Evolutionary conservation across 2,329 filamentous ascomycete genomes (phyloP), one percentile per base, ranked within the genome.

Genomic region (Raffaelea ambrosiae): DNA sequence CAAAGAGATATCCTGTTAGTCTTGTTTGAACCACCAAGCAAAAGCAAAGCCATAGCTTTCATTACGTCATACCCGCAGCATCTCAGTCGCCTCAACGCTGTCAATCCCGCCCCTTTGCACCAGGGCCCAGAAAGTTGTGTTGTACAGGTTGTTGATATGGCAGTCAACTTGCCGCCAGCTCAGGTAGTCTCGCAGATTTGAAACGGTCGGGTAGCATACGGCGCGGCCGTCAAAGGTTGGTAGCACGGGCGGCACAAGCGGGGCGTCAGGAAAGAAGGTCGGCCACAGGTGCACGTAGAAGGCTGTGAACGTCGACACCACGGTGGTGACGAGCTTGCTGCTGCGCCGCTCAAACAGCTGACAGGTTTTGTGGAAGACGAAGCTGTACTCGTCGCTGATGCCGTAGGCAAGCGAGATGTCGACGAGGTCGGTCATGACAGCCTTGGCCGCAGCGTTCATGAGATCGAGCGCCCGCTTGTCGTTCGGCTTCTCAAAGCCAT

Each of bases 131-230:
- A 97, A 97, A 0, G 88, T 88, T 0, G 93, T 98, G 63, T 98
- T 98, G 66, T 96, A 98, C 4, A 98, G 77, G 60, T 98, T 98
- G 65, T 98, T 98, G 58, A 98, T 95, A 63, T 98, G 93, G 55
- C 93, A 97, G 64, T 98, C 93, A 40, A 87, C 93, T 66, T 98
- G 93, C 57, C 93, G 79, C 93, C 93, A 98, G 62, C 86, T 90
- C 74, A 98, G 81, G 64, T 98, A 98, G 68, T 98, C 93, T 22
- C 90, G 76, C 55, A 98, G 66, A 63, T 95, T 94, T 57, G 77
- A 74, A 7, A 85, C 74, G 48, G 79, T 86, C 0, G 93, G 93
- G 66, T 97, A 98, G 61, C 84, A 82, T 3, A 98, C 89, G 16
- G 89, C 89, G 44, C 93, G 76, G 1, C 90, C 91, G 64, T 98